Conservation (phyloP, 2,329 filamentous ascomycete species). For the Lanzia echinophila region DNA sequence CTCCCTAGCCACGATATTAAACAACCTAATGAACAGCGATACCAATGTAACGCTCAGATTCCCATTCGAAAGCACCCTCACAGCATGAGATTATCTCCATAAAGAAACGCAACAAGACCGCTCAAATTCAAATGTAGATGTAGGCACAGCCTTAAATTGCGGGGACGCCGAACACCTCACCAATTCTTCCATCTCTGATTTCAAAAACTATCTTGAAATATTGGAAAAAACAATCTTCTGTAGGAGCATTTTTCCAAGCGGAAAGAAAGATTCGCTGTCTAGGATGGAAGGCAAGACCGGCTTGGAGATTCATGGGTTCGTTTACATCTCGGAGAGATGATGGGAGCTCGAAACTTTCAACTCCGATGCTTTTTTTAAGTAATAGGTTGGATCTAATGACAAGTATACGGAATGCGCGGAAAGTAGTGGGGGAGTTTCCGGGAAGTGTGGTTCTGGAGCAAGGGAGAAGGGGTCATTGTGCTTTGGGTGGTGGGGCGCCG, state of each 20-base stretch:
- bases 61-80: not conserved
- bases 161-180: conserved; percentile 7
- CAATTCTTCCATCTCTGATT: not conserved
- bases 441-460: not conserved
- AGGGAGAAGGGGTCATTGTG: not conserved
- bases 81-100: not conserved
- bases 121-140: conserved; percentile 7
- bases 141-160: conserved; percentile 3
- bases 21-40: not conserved
- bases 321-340: not conserved
- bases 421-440: not conserved
- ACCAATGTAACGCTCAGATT: not conserved
- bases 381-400: not conserved
- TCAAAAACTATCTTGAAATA: conserved; percentile 4
- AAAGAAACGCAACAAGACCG: not conserved
- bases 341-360: not conserved
- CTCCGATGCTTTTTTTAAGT: not conserved
- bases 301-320: conserved; percentile 5
- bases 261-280: conserved; percentile 10
- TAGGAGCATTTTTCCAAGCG: conserved; percentile 8
- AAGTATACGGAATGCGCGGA: not conserved
- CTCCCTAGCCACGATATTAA: not conserved
- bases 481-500: not conserved
- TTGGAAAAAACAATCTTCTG: conserved; percentile 6
- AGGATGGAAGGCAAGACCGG: conserved; percentile 1